Percentiles rank a stretch among this genome's conserved stretches.
These are phyloP conservation scores for Epichloe coenophiala DNA, from an alignment of 2,329 filamentous ascomycete species.

Conservation along the genomic window DNA sequence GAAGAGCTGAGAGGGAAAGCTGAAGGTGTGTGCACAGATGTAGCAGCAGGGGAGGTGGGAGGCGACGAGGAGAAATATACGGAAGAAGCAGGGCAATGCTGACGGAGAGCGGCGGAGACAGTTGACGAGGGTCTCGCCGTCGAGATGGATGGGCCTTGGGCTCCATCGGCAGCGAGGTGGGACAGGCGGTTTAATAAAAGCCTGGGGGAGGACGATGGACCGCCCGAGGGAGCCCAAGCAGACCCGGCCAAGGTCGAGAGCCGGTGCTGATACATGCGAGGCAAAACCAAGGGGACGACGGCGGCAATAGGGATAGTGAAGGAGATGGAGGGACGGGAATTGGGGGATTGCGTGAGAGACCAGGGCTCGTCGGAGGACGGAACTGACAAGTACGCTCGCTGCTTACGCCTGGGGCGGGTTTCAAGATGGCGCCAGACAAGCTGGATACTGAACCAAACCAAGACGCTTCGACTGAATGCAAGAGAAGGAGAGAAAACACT, in stretches of 20 bases:
- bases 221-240: conserved; percentile 5
- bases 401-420: conserved; percentile 2
- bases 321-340: conserved; percentile 1
- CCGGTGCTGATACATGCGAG: conserved; percentile 10
- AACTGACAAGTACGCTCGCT: too few relatives aligned
- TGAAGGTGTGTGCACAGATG: not conserved
- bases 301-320: not conserved
- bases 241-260: conserved; percentile 7
- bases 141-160: conserved; percentile 2
- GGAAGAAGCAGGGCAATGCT: conserved; percentile 3
- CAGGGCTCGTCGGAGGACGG: not conserved
- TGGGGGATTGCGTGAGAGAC: not conserved
- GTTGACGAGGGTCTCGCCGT: conserved; percentile 2
- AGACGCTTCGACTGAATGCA: not conserved
- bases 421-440: not conserved
- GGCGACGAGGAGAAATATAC: not conserved
- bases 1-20: conserved; percentile 3
- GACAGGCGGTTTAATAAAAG: conserved; percentile 8
- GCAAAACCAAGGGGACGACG: conserved; percentile 5
- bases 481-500: not conserved
- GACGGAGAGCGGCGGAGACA: conserved; percentile 1
- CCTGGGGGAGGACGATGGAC: conserved; percentile 7
- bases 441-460: not conserved
- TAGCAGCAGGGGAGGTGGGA: not conserved
- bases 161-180: conserved; percentile 3